Evolutionary conservation across 1,284 basidiomycete genomes (phyloP).

Genomic region (Boletus smithii): DNA sequence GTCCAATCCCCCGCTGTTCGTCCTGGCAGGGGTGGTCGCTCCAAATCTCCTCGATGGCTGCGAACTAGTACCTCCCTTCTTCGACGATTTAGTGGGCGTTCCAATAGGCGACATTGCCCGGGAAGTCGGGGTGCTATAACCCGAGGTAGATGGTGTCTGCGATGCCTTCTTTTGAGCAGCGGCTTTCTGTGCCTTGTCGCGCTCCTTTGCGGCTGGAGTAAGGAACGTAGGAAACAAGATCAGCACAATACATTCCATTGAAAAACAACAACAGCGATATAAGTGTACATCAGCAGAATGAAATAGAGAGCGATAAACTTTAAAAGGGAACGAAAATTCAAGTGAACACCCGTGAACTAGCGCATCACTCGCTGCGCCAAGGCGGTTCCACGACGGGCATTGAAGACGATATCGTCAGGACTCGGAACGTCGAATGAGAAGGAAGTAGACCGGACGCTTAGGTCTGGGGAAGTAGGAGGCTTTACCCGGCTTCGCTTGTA

Average conservation of each 20-base stretch:
- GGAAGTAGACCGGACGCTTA: slow-evolving; percentile 31
- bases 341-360: slow-evolving; percentile 31
- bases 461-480: slow-evolving; percentile 20
- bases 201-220: slow-evolving; percentile 67
- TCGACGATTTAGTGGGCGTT: slow-evolving; percentile 28
- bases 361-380: slow-evolving; percentile 41
- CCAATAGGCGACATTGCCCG: slow-evolving; percentile 43
- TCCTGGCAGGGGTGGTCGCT: slow-evolving; percentile 21
- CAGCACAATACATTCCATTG: slow-evolving; percentile 40
- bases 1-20: slow-evolving; percentile 38
- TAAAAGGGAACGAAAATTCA: slow-evolving; percentile 13
- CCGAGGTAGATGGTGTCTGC: slow-evolving; percentile 33
- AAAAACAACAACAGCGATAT: slow-evolving; percentile 36
- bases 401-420: slow-evolving; percentile 81
- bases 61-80: slow-evolving; percentile 40
- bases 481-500: slow-evolving; percentile 10
- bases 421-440: slow-evolving; percentile 82
- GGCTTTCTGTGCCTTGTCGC: slow-evolving; percentile 65
- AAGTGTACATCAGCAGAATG: slow-evolving; percentile 38
- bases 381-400: slow-evolving; percentile 73
- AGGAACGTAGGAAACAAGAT: slow-evolving; percentile 40
- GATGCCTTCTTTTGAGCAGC: slow-evolving; percentile 44
- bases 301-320: slow-evolving; percentile 27
- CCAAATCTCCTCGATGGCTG: slow-evolving; percentile 35
- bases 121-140: slow-evolving; percentile 37